Evolutionary conservation across 768 basidiomycete species (phyloP), one percentile per base, ranked within the genome.

Genomic region (Exsudoporus frostii): DNA sequence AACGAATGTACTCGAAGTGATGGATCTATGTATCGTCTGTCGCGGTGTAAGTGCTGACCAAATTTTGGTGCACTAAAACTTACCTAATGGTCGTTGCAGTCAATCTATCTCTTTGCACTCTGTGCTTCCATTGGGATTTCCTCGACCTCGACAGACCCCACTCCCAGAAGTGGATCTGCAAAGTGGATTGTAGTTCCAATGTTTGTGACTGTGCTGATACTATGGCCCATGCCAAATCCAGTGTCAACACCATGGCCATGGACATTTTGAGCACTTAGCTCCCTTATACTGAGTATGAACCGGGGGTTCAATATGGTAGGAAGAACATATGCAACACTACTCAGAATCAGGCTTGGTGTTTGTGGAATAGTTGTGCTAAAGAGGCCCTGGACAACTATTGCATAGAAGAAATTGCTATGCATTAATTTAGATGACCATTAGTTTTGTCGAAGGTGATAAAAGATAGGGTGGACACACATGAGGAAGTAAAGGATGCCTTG

Each of bases 401-500:
- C 37, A 30, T 36, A 29, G 4, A 55, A 14, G 17, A 56, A 36
- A 45, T 56, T 56, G 1, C 55, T 56, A n/a, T n/a, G n/a, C n/a
- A 6, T 36, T 4, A 5, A 27, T 27, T 17, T 5, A n/a, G 7
- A 11, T 39, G 19, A 11, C 5, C 25, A 30, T 53, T 0, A 55
- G 19, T 17, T 29, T 20, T 8, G 9, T 25, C 7, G 3, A 14
- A n/a, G 22, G 22, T 7, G 4, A 40, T 11, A 9, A 27, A 3
- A 30, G 2, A 20, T 2, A 15, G 8, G 17, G 1, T 5, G n/a
- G 11, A 53, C 45, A 8, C 27, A 59, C 58, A 54, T 25, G 11
- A 48, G 0, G 14, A 59, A 59, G 25, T 59, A 59, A 1, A 58
- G 1, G 15, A 58, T 20, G 7, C 58, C 56, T 27, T 59, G 48